Evolutionary conservation across 164 flowering plant genomes (phyloP).

Genomic region (Stephania yunnanensis): DNA sequence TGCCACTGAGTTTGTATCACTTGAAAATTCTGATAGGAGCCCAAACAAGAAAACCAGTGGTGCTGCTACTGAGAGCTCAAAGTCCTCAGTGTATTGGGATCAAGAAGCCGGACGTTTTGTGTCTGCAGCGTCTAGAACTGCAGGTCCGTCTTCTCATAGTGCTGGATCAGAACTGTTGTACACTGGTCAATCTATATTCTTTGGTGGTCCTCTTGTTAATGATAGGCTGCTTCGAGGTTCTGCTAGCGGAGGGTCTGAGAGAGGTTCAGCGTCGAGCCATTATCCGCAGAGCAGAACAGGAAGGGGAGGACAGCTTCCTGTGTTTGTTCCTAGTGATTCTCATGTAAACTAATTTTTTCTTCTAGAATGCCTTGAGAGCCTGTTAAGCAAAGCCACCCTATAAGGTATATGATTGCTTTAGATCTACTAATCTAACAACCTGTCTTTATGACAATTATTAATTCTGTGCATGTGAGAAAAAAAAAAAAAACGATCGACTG

Average conservation of each 20-base stretch:
- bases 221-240: constrained; percentile 35
- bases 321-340: constrained; percentile 72
- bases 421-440: not conserved
- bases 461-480: not conserved
- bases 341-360: constrained; percentile 27
- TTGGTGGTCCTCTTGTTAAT: constrained; percentile 73
- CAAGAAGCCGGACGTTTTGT: constrained; percentile 80
- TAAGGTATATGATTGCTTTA: not conserved
- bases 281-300: constrained; percentile 56
- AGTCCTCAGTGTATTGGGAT: constrained; percentile 73
- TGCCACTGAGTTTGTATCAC: constrained; percentile 21
- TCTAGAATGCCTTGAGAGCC: constrained; percentile 34
- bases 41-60: constrained; percentile 27
- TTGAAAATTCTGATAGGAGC: constrained; percentile 16
- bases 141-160: constrained; percentile 32
- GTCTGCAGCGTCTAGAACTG: constrained; percentile 38
- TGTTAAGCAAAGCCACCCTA: not conserved
- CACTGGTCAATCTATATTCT: constrained; percentile 87
- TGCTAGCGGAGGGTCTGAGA: constrained; percentile 27
- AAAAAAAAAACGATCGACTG: not conserved
- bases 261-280: constrained; percentile 32
- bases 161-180: constrained; percentile 56
- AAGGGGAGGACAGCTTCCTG: constrained; percentile 83
- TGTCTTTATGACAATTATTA: not conserved
- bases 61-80: constrained; percentile 22